Evolutionary conservation across 2,329 filamentous ascomycete genomes (phyloP), one percentile per base, ranked within the genome.

Genomic region (Diaporthe sp.): DNA sequence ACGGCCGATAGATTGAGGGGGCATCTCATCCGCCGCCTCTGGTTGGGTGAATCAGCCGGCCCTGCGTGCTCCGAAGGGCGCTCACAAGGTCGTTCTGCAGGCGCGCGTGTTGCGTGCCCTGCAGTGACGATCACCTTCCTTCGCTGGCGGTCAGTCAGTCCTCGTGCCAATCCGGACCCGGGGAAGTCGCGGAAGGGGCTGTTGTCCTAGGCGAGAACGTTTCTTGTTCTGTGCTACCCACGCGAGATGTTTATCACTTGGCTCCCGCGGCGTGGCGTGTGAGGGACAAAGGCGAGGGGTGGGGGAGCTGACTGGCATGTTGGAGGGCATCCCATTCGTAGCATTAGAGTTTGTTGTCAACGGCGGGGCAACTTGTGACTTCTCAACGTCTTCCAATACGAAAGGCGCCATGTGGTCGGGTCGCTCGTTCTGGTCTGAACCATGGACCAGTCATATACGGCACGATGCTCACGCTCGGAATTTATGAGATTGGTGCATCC

Each of bases 121-220:
- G 70, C 56, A 71, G 70, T 37, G 70, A 53, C 35, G 56, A 58
- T 71, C 70, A 51, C 35, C 27, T 42, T 44, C 65, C 27, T 69
- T 53, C 65, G 30, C 50, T 58, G 42, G 56, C 56, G 47, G n/a
- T 55, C 70, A 42, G 70, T 59, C 32, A 22, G 44, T 22, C 44
- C 44, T 39, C 63, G 25, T 71, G 32, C 19, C 44, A 32, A 17
- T 25, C 59, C n/a, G 47, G 13, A 30, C 10, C 70, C 56, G 27
- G 35, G 44, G 27, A 39, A 71, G 50, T 63, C 70, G 44, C 58
- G 56, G 32, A 8, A 63, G 25, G 44, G 44, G 44, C 44, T 35
- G 32, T 44, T 32, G 44, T 63, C 19, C 35, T 44, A 71, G 56
- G 44, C 35, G 56, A 71, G n/a, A 25, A 30, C 42, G 56, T 50